Base-by-base conservation (phyloP, 306 rosid species). In the Macrotyloma uniflorum region DNA sequence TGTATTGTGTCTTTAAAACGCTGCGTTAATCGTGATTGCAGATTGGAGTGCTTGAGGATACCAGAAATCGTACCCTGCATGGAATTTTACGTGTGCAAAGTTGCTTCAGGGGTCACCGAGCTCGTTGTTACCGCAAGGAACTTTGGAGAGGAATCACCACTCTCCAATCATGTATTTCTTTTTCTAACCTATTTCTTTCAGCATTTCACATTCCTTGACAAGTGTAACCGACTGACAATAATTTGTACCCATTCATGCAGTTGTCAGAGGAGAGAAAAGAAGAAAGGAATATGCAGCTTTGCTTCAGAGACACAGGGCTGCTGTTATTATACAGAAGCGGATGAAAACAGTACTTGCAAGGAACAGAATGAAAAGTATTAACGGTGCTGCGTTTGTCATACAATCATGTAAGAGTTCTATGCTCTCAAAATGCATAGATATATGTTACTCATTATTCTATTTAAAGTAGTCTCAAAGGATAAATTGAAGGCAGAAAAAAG, bases 31-130 rank as follows among this genome's bases (percentile, higher is more conserved):
- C 18, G 14, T 20, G 16, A 71, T 61, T 90, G 88, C 88, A 95
- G 99, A 89, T 93, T 83, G 99, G 99, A 78, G 90, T 91, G 74
- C 98, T 95, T 45, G 99, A 95, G 82, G 99, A 95, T 86, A 93
- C 98, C 59, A 87, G 99, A 88, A 95, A 91, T 57, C 98, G 97
- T 69, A 93, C 99, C 23, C 93, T 93, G 58, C 97, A 90, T 84
- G 97, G 99, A 38, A 82, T 93, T 83, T 84, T 95, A 73, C 90
- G 94, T 28, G 96, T 95, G 78, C 99, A 95, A 85, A 95, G 98
- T 90, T 95, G 94, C 85, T 93, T 91, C 82, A 93, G 97, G 90
- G 99, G 99, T 74, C 83, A 95, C 88, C 96, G 75, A 74, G 96
- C 91, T 72, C 93, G 97, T 18, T 75, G 90, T 78, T 80, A 85